Percentiles rank a stretch among this genome's conserved stretches.
Conservation (phyloP, 2,329 filamentous ascomycete species). For the Penicillium sp. region DNA sequence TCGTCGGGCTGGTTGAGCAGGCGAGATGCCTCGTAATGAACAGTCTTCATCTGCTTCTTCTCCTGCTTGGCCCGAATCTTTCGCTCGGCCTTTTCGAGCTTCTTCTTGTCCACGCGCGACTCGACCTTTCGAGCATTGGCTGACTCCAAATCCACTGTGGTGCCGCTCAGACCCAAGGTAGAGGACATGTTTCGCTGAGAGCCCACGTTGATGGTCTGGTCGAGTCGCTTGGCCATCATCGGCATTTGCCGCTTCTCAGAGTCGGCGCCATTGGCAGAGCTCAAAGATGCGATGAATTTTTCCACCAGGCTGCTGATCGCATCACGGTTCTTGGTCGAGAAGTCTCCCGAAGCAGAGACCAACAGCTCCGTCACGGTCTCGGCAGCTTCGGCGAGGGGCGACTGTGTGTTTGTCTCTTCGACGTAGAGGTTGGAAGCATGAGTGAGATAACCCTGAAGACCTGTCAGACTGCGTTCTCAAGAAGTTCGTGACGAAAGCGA, state of each 20-base stretch:
- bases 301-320: conserved; percentile 77
- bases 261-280: conserved; percentile 62
- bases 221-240: conserved; percentile 73
- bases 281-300: conserved; percentile 82
- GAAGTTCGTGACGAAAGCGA: background rate
- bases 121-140: conserved; percentile 91
- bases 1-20: conserved; percentile 77
- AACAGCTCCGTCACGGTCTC: conserved; percentile 79
- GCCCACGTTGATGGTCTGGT: conserved; percentile 91
- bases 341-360: conserved; percentile 83
- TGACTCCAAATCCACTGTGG: conserved; percentile 84
- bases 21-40: conserved; percentile 92
- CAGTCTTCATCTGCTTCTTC: conserved; percentile 96
- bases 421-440: conserved; percentile 84
- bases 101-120: conserved; percentile 96
- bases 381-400: conserved; percentile 79
- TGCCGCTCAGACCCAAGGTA: conserved; percentile 79
- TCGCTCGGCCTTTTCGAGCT: conserved; percentile 95
- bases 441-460: conserved; percentile 67
- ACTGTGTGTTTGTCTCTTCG: conserved; percentile 62
- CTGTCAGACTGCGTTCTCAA: conserved; percentile 7
- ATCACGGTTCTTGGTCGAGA: conserved; percentile 63
- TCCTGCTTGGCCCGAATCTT: conserved; percentile 98
- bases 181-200: conserved; percentile 94
- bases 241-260: conserved; percentile 64